Base-by-base conservation (phyloP, 163 green algal species). In the Chlorella variabilis region DNA sequence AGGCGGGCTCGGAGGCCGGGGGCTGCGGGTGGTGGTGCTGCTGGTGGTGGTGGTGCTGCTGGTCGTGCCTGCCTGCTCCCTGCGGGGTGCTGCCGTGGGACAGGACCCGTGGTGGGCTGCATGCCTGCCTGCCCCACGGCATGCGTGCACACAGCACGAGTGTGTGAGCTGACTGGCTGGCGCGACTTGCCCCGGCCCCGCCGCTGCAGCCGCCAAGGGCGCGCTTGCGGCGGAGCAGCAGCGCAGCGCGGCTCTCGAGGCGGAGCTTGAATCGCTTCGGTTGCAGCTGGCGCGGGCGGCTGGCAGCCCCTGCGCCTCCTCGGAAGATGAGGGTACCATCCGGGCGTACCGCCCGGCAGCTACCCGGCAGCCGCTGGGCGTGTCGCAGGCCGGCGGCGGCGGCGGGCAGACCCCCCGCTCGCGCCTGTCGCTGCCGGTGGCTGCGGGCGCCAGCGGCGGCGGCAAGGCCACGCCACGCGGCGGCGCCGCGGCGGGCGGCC, bases 141-240 rank as follows among this genome's bases (percentile, higher is more conserved):
- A n/a, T n/a, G n/a, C n/a, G n/a, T n/a, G n/a, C n/a, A n/a, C n/a
- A n/a, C n/a, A n/a, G n/a, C n/a, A n/a, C n/a, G n/a, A n/a, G n/a
- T n/a, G n/a, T 15, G 45, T 54, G 45, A 54, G 45, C 39, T 41
- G 18, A 75, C 39, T 56, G 9, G 45, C 45, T 54, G 11, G 45
- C 45, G 45, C 45, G n/a, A n/a, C n/a, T 15, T 54, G 45, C 45
- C 45, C 45, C 45, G 11, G 45, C 45, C 15, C 15, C 15, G 11
- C 45, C 45, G 42, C 41, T 38, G 59, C 75, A 71, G 75, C 75
- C 59, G 59, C 42, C 20, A 39, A 49, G 27, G 42, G 31, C 11
- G 75, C 75, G n/a, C 59, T 81, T 17, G 75, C 63, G 20, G 65
- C 48, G 20, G 77, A 83, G 49, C 63, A 83, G 65, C 23, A 83